phyloP scores from a whole-genome alignment of 805 yeast genomes.

The Candida montana region DNA sequence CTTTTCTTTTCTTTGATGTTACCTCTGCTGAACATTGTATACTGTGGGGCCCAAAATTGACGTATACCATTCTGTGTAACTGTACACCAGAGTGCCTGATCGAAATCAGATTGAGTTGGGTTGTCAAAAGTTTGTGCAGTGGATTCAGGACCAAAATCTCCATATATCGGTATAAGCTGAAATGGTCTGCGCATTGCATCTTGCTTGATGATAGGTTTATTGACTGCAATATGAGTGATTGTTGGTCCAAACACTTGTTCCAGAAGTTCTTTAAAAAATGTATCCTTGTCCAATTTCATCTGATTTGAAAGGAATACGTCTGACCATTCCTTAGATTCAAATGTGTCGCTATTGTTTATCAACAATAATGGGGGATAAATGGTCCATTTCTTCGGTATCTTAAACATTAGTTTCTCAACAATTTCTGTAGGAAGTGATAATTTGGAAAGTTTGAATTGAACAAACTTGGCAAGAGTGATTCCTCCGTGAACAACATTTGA shows the following conservation, averaged over 20 bases:
- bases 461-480: not conserved
- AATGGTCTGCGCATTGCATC: constrained; percentile 64
- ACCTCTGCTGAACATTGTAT: constrained; percentile 86
- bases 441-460: not conserved
- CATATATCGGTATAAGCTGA: constrained; percentile 52
- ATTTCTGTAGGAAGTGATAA: not conserved
- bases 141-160: constrained; percentile 55
- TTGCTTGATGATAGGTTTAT: constrained; percentile 54
- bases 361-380: constrained; percentile 65
- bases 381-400: constrained; percentile 50
- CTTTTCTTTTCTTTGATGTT: constrained; percentile 77
- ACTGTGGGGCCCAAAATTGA: constrained; percentile 81
- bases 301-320: too few species aligned
- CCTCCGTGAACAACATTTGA: not conserved
- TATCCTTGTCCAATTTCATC: too few species aligned
- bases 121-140: constrained; percentile 19
- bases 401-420: not conserved
- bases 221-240: constrained; percentile 61
- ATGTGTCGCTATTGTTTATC: constrained; percentile 45
- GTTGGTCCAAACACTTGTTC: constrained; percentile 14
- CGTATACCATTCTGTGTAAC: constrained; percentile 65
- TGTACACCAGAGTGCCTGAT: constrained; percentile 64
- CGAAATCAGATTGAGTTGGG: constrained; percentile 42
- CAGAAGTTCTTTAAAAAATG: constrained; percentile 22
- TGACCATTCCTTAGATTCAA: constrained; percentile 38